These are phyloP conservation scores for Chaetomium olivaceum DNA, from an alignment of 2,329 filamentous ascomycete species.

Conservation along the genomic window DNA sequence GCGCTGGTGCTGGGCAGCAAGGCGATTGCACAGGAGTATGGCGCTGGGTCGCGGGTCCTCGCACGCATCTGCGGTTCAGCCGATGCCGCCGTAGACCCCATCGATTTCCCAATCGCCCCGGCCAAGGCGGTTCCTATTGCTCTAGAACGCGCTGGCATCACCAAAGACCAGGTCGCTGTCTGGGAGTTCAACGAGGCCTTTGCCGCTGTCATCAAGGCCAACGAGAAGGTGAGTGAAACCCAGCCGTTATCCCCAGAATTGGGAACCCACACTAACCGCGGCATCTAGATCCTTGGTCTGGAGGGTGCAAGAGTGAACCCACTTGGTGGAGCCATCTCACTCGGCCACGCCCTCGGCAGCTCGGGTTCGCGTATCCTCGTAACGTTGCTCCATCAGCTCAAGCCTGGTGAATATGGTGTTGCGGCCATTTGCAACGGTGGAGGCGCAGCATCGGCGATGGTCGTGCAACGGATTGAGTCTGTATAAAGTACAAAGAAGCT, in stretches of 20 bases:
- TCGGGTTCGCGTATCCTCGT: conserved; percentile 89
- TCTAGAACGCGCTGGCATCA: conserved; percentile 83
- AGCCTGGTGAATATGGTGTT: conserved; percentile 89
- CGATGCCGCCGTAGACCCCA: conserved; percentile 85
- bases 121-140: conserved; percentile 90
- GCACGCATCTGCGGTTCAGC: conserved; percentile 82
- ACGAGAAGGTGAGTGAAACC: conserved; percentile 66
- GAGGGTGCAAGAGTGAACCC: conserved; percentile 80
- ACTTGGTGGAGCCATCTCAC: conserved; percentile 84
- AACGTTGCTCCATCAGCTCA: conserved; percentile 85
- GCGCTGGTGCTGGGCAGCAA: conserved; percentile 84
- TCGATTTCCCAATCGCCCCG: conserved; percentile 93
- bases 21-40: conserved; percentile 77
- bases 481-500: conserved; percentile 40
- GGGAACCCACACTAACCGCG: conserved; percentile 20
- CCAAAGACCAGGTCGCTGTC: conserved; percentile 84
- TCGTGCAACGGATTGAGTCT: conserved; percentile 78
- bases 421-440: conserved; percentile 97
- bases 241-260: background rate
- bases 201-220: conserved; percentile 90
- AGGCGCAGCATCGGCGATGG: conserved; percentile 85
- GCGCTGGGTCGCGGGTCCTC: conserved; percentile 74
- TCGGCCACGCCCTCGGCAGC: conserved; percentile 90
- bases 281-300: conserved; percentile 70
- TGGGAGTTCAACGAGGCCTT: conserved; percentile 99